phyloP scores from a whole-genome alignment of 768 basidiomycete genomes.

The Russula brevipes region DNA sequence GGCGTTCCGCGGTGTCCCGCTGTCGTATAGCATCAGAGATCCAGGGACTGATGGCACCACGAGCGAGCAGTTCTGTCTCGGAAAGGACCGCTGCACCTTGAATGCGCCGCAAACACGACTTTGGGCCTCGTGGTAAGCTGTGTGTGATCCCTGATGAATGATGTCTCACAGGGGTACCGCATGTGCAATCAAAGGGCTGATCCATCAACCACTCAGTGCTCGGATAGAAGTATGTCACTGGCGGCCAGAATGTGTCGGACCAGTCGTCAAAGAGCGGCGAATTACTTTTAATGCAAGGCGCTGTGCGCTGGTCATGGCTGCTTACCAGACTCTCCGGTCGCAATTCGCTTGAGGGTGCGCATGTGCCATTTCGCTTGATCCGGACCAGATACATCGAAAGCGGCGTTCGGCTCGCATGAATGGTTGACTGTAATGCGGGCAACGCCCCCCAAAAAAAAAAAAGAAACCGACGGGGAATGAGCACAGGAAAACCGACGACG shows the following conservation, averaged over 20 bases:
- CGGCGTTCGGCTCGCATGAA: conserved; percentile 56
- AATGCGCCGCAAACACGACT: conserved; percentile 14
- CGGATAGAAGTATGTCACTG: conserved; percentile 60
- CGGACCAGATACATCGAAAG: conserved; percentile 45
- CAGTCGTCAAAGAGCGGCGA: conserved; percentile 20
- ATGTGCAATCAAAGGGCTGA: conserved; percentile 53
- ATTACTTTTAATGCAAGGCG: conserved; percentile 9
- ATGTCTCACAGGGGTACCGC: conserved; percentile 31
- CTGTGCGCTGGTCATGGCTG: conserved; percentile 28
- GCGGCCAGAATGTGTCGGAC: not conserved
- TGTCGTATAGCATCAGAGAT: conserved; percentile 9
- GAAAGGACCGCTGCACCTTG: conserved; percentile 5
- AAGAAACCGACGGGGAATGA: no score
- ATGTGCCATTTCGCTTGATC: conserved; percentile 46
- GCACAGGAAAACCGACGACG: not conserved
- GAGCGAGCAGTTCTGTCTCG: not conserved
- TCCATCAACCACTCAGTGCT: conserved; percentile 69
- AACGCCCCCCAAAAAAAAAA: no score
- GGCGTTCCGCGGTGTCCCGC: not conserved
- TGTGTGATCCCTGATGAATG: not conserved
- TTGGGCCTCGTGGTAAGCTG: not conserved
- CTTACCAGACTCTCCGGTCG: conserved; percentile 37
- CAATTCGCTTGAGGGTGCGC: conserved; percentile 40
- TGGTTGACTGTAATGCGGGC: conserved; percentile 45
- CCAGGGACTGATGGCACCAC: conserved; percentile 2